Conservation (phyloP, 345 rosid genomes). For the Brassica carinata region DNA sequence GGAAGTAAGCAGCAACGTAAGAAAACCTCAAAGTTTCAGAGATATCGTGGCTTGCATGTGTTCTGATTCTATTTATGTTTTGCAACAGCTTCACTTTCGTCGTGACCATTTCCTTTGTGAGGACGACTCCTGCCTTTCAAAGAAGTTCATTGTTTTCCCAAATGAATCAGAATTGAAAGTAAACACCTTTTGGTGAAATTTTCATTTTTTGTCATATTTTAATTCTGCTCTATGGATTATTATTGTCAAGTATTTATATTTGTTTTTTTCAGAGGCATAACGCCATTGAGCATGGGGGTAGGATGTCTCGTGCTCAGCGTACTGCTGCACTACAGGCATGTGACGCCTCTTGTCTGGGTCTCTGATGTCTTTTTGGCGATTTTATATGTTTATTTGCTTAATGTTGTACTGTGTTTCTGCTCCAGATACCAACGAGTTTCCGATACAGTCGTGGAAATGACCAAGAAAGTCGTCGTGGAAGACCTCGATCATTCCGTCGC, state of each 20-base stretch:
- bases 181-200: slow-evolving; percentile 12
- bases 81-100: slow-evolving; percentile 82
- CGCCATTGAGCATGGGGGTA: slow-evolving; percentile 89
- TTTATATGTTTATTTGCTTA: not conserved
- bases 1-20: slow-evolving; percentile 59
- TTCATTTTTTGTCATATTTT: not conserved
- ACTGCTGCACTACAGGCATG: slow-evolving; percentile 92
- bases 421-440: slow-evolving; percentile 93
- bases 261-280: slow-evolving; percentile 77
- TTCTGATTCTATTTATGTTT: slow-evolving; percentile 12
- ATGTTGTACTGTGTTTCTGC: slow-evolving; percentile 15
- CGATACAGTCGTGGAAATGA: slow-evolving; percentile 50
- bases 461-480: slow-evolving; percentile 75
- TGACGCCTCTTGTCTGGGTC: not conserved
- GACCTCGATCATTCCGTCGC: slow-evolving; percentile 61
- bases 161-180: slow-evolving; percentile 95
- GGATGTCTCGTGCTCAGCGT: slow-evolving; percentile 90
- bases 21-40: slow-evolving; percentile 76
- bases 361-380: not conserved
- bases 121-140: slow-evolving; percentile 89
- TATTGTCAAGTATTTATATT: not conserved
- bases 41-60: not conserved
- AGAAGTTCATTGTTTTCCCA: slow-evolving; percentile 85
- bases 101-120: slow-evolving; percentile 90
- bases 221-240: slow-evolving; percentile 6